These are phyloP conservation scores for Boletus vermiculosoides DNA, from an alignment of 768 basidiomycete species.

Conservation along the genomic window DNA sequence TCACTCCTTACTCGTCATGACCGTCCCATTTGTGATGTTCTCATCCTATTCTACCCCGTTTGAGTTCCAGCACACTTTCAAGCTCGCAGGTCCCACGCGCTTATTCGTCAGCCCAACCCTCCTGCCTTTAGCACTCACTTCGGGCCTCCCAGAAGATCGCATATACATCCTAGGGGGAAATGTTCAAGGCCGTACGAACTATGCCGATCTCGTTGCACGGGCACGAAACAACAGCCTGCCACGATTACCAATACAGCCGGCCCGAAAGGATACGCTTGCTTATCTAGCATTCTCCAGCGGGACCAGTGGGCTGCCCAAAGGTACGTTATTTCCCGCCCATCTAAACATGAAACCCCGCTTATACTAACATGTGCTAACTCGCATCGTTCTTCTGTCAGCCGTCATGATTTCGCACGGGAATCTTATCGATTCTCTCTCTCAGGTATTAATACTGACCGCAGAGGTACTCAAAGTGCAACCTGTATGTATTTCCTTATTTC, in stretches of 20 bases:
- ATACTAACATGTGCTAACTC: not conserved
- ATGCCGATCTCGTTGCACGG: constrained; percentile 44
- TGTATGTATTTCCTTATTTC: constrained; percentile 31
- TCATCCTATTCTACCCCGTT: constrained; percentile 55
- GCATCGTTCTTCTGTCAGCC: constrained; percentile 35
- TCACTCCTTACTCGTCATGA: constrained; percentile 46
- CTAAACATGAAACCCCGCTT: not conserved
- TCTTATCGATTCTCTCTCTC: constrained; percentile 43
- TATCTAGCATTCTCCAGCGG: constrained; percentile 78
- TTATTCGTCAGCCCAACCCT: constrained; percentile 52
- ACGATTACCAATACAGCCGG: constrained; percentile 43
- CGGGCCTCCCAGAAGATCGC: constrained; percentile 36
- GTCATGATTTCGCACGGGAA: constrained; percentile 78
- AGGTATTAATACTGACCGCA: constrained; percentile 35
- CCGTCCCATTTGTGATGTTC: constrained; percentile 53
- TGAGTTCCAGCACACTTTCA: constrained; percentile 53
- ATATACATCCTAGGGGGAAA: constrained; percentile 52
- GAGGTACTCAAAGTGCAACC: constrained; percentile 35
- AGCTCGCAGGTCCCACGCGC: constrained; percentile 46
- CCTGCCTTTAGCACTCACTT: constrained; percentile 42
- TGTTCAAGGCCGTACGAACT: constrained; percentile 40
- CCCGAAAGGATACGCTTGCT: constrained; percentile 53
- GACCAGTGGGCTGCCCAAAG: constrained; percentile 75
- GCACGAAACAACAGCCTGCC: constrained; percentile 40
- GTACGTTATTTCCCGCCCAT: constrained; percentile 30